Evolutionary conservation across 73 alveolate genomes (phyloP).

Genomic region (Paramecium octaurelia): DNA sequence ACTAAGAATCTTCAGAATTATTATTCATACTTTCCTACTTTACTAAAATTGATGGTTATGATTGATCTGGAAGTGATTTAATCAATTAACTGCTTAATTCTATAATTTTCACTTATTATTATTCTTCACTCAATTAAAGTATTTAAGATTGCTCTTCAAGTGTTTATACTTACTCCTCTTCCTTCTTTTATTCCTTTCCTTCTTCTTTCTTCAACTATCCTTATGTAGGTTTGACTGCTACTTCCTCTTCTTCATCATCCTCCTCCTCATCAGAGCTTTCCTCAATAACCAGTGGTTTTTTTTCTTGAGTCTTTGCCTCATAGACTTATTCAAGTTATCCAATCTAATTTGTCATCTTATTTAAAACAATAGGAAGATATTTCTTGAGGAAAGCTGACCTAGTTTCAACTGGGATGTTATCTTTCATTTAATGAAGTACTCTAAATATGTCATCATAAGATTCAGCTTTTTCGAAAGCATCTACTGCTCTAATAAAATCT

Average conservation of each 20-base stretch:
- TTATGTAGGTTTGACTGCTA: not conserved
- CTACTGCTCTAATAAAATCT: constrained; percentile 63
- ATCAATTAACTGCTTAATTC: not conserved
- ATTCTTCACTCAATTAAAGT: not conserved
- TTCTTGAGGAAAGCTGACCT: constrained; percentile 65
- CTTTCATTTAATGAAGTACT: constrained; percentile 67
- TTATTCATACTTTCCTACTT: constrained; percentile 27
- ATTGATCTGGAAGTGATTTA: not conserved
- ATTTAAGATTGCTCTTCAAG: not conserved
- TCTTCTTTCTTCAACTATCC: constrained; percentile 44
- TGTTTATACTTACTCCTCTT: not conserved
- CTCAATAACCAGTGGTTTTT: constrained; percentile 41
- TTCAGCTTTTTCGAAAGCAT: constrained; percentile 14
- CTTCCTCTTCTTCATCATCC: constrained; percentile 49
- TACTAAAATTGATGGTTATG: not conserved
- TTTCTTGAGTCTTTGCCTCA: constrained; percentile 60
- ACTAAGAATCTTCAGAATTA: constrained; percentile 29
- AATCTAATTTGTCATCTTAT: constrained; percentile 42
- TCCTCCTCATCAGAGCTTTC: constrained; percentile 61
- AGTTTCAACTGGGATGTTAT: constrained; percentile 70
- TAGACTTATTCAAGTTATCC: constrained; percentile 29
- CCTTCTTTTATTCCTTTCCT: constrained; percentile 11
- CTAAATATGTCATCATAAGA: constrained; percentile 64
- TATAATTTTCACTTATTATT: not conserved
- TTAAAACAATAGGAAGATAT: constrained; percentile 79